phyloP scores from a whole-genome alignment of 208 protist genomes.

The Trypanosoma mega region DNA sequence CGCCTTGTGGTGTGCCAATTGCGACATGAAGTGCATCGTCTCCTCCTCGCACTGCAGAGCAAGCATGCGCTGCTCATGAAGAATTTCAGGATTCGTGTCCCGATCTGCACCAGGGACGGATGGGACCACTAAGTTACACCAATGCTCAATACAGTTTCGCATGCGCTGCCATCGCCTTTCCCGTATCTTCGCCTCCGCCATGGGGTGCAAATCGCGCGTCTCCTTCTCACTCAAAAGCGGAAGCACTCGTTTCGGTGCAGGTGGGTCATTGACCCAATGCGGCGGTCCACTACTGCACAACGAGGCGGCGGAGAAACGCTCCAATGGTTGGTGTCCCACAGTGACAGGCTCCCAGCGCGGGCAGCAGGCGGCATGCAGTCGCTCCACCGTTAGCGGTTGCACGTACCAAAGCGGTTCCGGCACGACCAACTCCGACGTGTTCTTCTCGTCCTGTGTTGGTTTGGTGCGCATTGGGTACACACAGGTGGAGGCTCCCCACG shows the following conservation, averaged over 20 bases:
- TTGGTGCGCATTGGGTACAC: too few relatives aligned
- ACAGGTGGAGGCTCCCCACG: too few relatives aligned
- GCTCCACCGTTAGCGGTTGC: conserved; percentile 5
- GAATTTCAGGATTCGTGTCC: conserved; percentile 3
- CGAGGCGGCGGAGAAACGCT: conserved; percentile 8
- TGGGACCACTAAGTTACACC: conserved; percentile 10
- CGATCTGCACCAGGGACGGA: background rate
- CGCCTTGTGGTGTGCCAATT: conserved; percentile 4
- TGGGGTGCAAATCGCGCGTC: too few relatives aligned
- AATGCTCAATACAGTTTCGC: conserved; percentile 8
- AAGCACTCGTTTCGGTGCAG: too few relatives aligned
- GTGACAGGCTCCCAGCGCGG: conserved; percentile 2
- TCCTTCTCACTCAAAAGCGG: too few relatives aligned
- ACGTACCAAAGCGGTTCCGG: conserved; percentile 14
- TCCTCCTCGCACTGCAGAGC: conserved; percentile 15
- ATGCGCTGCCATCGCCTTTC: too few relatives aligned
- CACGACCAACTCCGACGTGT: background rate
- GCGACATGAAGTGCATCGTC: background rate
- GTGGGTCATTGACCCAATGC: background rate
- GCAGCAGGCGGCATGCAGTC: conserved; percentile 10
- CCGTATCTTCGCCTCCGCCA: too few relatives aligned
- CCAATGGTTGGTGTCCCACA: background rate
- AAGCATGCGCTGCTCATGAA: conserved; percentile 21
- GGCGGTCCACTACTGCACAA: conserved; percentile 12
- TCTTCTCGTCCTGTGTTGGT: too few relatives aligned